Conservation (phyloP, 2,329 filamentous ascomycete genomes). For the Phialophora expanda region DNA sequence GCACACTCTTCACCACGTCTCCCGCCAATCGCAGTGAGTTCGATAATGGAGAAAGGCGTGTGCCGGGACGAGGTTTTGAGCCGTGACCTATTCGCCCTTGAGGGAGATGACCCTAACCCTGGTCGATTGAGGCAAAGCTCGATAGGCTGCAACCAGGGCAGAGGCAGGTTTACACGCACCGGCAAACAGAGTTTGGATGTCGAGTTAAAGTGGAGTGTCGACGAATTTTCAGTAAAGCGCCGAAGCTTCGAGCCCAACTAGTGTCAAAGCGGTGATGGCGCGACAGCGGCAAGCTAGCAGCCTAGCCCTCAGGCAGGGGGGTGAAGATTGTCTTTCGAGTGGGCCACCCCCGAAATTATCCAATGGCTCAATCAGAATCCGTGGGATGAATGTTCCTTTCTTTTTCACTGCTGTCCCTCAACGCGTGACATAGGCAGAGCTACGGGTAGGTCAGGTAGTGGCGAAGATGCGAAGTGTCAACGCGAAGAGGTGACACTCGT, state of each 20-base stretch:
- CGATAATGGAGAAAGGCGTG: conserved; percentile 24
- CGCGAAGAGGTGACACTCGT: conserved; percentile 1
- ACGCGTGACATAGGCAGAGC: conserved; percentile 21
- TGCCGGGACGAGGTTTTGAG: conserved; percentile 20
- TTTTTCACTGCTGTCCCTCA: conserved; percentile 1
- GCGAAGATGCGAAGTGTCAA: conserved; percentile 12
- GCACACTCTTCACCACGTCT: conserved; percentile 16
- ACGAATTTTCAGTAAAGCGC: conserved; percentile 26
- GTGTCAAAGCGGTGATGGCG: conserved; percentile 24
- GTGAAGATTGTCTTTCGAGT: conserved; percentile 8
- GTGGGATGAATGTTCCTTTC: conserved; percentile 10
- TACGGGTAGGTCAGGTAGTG: conserved; percentile 9
- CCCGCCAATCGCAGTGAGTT: conserved; percentile 27
- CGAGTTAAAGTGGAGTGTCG: conserved; percentile 26
- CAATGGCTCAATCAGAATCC: conserved; percentile 14
- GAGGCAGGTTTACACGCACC: conserved; percentile 32
- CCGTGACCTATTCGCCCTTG: conserved; percentile 17
- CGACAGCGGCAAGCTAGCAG: conserved; percentile 33
- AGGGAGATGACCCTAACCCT: conserved; percentile 19
- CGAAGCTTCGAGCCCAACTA: conserved; percentile 25
- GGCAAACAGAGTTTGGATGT: conserved; percentile 30
- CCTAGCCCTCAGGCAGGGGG: conserved; percentile 14
- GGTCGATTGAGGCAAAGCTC: conserved; percentile 13
- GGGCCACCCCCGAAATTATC: conserved; percentile 16
- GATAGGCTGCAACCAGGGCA: conserved; percentile 19